Percentiles rank a stretch among this genome's conserved stretches.
phyloP scores from a whole-genome alignment of 2,329 filamentous ascomycete genomes.

The Aspergillus luchuensis region DNA sequence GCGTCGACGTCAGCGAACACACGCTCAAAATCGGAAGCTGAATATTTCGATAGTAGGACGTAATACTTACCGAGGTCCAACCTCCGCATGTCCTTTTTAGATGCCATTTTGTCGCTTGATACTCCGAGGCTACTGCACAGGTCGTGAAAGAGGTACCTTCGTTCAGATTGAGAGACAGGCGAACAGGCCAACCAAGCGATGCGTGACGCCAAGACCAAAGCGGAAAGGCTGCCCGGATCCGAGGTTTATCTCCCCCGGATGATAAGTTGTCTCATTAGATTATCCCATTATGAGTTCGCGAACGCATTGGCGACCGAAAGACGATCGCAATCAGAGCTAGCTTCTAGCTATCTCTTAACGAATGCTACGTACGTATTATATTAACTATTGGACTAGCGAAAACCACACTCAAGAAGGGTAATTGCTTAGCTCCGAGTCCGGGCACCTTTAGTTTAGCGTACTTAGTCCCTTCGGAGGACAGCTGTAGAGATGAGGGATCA shows the following conservation, averaged over 20 bases:
- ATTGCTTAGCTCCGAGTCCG: background rate
- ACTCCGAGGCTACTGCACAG: slow-evolving; percentile 9
- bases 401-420: too few relatives aligned
- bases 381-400: too few relatives aligned
- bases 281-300: too few relatives aligned
- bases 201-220: slow-evolving; percentile 26
- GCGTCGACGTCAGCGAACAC: slow-evolving; percentile 17
- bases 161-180: background rate
- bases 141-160: slow-evolving; percentile 7
- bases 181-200: slow-evolving; percentile 14
- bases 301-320: too few relatives aligned
- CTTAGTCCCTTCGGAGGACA: background rate
- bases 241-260: slow-evolving; percentile 3
- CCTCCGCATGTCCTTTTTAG: slow-evolving; percentile 75
- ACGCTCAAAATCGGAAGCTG: background rate
- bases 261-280: slow-evolving; percentile 2
- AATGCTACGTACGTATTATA: too few relatives aligned
- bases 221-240: slow-evolving; percentile 14
- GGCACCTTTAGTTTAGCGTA: background rate
- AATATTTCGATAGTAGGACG: too few relatives aligned
- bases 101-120: slow-evolving; percentile 55
- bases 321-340: too few relatives aligned
- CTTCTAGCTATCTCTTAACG: too few relatives aligned
- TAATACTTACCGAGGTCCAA: slow-evolving; percentile 66
- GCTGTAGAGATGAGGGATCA: background rate